Evolutionary conservation across 345 rosid species (phyloP).

Genomic region (Alliaria petiolata): DNA sequence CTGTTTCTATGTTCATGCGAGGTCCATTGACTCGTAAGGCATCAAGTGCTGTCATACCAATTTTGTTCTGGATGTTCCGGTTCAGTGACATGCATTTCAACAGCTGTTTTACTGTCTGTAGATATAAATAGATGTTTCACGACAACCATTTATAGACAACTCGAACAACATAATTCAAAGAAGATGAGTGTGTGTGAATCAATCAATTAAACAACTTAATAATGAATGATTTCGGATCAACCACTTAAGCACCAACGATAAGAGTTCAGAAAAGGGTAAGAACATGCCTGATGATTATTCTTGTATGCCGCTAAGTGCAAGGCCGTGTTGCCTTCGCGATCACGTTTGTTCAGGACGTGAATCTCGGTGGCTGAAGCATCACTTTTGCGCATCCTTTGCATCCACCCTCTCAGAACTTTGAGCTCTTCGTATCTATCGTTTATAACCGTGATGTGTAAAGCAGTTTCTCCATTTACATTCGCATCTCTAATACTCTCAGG

Average conservation of each 20-base stretch:
- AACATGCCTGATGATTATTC: slow-evolving; percentile 2
- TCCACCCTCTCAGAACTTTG: not conserved
- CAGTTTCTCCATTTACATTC: slow-evolving; percentile 11
- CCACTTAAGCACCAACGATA: no score
- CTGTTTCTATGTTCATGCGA: not conserved
- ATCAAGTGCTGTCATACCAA: not conserved
- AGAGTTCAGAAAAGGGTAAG: not conserved
- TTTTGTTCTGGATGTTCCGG: not conserved
- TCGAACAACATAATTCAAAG: not conserved
- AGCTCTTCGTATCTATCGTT: not conserved
- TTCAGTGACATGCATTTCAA: not conserved
- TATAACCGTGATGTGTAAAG: slow-evolving; percentile 7
- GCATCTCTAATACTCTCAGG: slow-evolving; percentile 17
- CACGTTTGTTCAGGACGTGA: not conserved
- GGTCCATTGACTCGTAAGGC: not conserved
- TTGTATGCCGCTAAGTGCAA: slow-evolving; percentile 16
- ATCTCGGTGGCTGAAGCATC: not conserved
- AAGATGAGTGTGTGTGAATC: no score
- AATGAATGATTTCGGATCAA: no score
- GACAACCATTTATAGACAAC: no score
- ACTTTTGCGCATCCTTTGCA: not conserved
- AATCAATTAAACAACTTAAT: no score
- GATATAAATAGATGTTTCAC: not conserved
- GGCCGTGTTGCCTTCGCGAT: slow-evolving; percentile 13
- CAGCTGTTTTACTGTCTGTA: slow-evolving; percentile 19